phyloP scores from a whole-genome alignment of 192 early-diverging fungal species.

The Dissophora ornata region DNA sequence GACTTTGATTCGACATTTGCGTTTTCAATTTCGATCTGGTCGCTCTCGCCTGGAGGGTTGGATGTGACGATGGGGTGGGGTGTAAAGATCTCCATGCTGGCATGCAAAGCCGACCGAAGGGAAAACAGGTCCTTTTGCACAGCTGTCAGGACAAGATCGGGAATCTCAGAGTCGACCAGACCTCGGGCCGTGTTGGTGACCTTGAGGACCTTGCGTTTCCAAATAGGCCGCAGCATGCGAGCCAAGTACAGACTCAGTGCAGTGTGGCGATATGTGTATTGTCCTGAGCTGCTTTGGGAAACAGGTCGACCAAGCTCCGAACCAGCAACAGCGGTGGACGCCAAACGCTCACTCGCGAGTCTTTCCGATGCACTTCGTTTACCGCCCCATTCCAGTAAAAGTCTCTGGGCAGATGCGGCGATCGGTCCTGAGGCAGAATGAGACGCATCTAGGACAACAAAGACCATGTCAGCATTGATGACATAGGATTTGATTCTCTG shows the following conservation, averaged over 20 bases:
- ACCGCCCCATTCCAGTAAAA: conserved; percentile 52
- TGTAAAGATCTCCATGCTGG: conserved; percentile 33
- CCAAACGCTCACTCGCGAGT: conserved; percentile 16
- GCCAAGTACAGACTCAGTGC: conserved; percentile 82
- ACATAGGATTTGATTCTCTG: no score
- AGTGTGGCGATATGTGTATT: conserved; percentile 77
- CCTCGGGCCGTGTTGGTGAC: conserved; percentile 12
- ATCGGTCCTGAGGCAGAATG: conserved; percentile 34
- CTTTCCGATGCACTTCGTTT: conserved; percentile 24
- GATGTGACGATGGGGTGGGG: conserved; percentile 23
- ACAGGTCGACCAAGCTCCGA: conserved; percentile 53
- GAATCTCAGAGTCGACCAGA: conserved; percentile 39
- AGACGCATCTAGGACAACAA: conserved; percentile 20
- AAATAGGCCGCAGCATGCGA: conserved; percentile 78
- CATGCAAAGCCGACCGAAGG: conserved; percentile 20
- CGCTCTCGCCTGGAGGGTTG: conserved; percentile 46
- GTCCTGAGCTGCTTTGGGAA: conserved; percentile 50
- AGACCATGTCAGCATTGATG: no score
- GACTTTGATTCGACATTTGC: conserved; percentile 68
- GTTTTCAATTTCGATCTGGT: conserved; percentile 50
- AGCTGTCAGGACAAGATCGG: conserved; percentile 36
- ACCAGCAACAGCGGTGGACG: conserved; percentile 16
- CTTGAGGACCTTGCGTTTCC: conserved; percentile 65
- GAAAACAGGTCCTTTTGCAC: conserved; percentile 43
- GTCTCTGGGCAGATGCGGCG: conserved; percentile 35